Conservation (phyloP, 306 rosid species). For the Myrica gale region DNA sequence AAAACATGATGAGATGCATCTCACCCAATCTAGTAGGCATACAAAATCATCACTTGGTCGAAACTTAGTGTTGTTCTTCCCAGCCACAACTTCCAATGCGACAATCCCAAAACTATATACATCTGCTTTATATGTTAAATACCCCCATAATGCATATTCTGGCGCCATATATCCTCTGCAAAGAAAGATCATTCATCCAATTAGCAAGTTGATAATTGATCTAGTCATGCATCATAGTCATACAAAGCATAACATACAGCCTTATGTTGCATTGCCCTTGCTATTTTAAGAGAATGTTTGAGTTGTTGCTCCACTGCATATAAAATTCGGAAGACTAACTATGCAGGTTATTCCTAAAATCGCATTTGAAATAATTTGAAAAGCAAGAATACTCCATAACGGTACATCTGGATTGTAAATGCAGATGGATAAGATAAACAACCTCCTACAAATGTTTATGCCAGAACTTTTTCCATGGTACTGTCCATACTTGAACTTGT, state of each 20-base stretch:
- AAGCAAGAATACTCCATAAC: neutral
- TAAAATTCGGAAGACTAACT: neutral
- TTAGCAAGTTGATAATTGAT: constrained; percentile 2
- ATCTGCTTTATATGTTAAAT: constrained; percentile 55
- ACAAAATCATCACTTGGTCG: constrained; percentile 45
- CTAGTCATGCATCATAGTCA: neutral
- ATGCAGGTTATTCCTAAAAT: neutral
- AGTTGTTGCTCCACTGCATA: neutral
- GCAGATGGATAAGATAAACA: neutral
- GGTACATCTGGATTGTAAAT: neutral
- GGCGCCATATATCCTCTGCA: constrained; percentile 80
- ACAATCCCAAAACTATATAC: constrained; percentile 67
- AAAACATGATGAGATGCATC: neutral
- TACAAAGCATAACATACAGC: neutral
- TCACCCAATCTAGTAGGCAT: constrained; percentile 69
- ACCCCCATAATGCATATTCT: constrained; percentile 73
- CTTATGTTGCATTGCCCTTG: neutral
- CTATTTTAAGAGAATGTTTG: neutral
- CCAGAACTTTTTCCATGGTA: neutral
- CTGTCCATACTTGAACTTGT: neutral
- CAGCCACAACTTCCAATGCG: constrained; percentile 52
- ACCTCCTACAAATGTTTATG: neutral
- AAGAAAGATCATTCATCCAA: neutral
- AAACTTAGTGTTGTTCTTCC: constrained; percentile 43
- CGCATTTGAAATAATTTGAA: neutral